These are phyloP conservation scores for Gardenia jasminoides DNA, from an alignment of 257 asterid genomes.

Conservation along the genomic window DNA sequence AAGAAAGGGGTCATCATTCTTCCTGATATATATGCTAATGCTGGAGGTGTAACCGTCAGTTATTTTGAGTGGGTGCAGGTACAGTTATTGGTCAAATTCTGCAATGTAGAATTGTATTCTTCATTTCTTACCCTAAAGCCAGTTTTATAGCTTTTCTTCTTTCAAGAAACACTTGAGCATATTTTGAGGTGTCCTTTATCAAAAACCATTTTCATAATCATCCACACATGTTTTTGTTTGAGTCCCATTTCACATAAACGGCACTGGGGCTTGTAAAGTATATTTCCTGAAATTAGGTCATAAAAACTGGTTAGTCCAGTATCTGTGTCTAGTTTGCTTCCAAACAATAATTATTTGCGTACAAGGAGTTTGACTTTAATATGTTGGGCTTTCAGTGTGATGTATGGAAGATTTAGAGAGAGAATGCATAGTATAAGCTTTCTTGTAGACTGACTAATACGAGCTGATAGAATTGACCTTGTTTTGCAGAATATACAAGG, in stretches of 20 bases:
- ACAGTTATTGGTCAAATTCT: conserved; percentile 3
- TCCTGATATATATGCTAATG: conserved; percentile 84
- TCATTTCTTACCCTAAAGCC: not conserved
- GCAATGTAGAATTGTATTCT: not conserved
- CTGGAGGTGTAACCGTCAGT: conserved; percentile 95
- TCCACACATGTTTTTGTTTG: not conserved
- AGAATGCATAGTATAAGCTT: not conserved
- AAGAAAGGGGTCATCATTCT: conserved; percentile 72
- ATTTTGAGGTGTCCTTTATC: not conserved
- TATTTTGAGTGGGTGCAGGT: conserved; percentile 99
- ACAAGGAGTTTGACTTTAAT: not conserved
- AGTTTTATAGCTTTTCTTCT: not conserved
- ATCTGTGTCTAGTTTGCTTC: not conserved
- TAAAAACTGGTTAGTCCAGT: not conserved
- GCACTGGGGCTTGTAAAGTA: not conserved
- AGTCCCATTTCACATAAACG: not conserved
- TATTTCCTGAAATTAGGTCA: not conserved
- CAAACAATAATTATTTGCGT: not conserved
- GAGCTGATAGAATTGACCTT: not conserved
- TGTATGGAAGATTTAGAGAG: not conserved
- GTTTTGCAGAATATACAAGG: conserved; percentile 78
- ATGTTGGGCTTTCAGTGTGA: not conserved
- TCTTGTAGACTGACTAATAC: not conserved
- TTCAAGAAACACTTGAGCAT: not conserved
- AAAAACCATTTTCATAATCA: not conserved